phyloP scores from a whole-genome alignment of 192 early-diverging fungal genomes.

The Podila verticillata region DNA sequence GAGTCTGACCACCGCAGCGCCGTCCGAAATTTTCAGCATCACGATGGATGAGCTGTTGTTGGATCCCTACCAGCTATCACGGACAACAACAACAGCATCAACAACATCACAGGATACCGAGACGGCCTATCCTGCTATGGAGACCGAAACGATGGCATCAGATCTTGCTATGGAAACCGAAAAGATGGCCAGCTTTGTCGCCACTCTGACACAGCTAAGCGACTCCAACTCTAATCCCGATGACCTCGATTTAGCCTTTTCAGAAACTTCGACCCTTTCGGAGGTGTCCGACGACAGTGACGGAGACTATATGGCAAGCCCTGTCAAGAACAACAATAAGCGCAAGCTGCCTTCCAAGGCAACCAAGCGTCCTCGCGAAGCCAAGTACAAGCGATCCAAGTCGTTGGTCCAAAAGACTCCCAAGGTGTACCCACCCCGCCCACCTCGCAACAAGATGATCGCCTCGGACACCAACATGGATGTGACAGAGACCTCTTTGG shows the following conservation, averaged over 20 bases:
- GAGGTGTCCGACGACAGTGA: neutral
- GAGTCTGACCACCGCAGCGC: constrained; percentile 28
- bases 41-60: constrained; percentile 25
- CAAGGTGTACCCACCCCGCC: constrained; percentile 35
- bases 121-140: neutral
- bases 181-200: no score
- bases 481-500: neutral
- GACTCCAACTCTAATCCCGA: no score
- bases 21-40: constrained; percentile 28
- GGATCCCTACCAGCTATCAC: constrained; percentile 8
- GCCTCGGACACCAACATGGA: neutral
- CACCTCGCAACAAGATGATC: constrained; percentile 1
- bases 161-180: no score
- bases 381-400: neutral
- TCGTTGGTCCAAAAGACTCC: constrained; percentile 6
- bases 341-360: neutral
- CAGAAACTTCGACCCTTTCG: neutral
- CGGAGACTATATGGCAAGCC: neutral
- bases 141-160: no score
- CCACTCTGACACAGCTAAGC: no score
- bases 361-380: constrained; percentile 11
- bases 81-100: neutral
- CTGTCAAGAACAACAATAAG: neutral
- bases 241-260: neutral
- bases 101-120: neutral